Evolutionary conservation across 2,329 filamentous ascomycete genomes (phyloP).

Genomic region (Trichoderma polysporum): DNA sequence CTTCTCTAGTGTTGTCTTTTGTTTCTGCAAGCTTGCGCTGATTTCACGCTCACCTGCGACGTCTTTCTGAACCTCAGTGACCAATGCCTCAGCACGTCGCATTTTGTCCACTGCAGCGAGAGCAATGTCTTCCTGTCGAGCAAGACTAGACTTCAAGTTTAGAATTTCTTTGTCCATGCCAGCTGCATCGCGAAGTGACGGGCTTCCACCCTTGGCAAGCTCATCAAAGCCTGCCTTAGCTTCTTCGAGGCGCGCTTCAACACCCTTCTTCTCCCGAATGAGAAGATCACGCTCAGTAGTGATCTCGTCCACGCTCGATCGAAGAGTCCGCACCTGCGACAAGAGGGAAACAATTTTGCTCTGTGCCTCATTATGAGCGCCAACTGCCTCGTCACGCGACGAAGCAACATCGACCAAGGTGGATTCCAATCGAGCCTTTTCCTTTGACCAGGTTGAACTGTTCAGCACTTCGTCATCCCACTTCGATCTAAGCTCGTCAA

Average conservation of each 20-base stretch:
- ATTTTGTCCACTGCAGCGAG: constrained; percentile 94
- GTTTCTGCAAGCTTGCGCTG: constrained; percentile 78
- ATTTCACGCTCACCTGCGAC: constrained; percentile 81
- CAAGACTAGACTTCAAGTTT: constrained; percentile 82
- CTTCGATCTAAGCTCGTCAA: constrained; percentile 90
- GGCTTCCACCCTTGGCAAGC: constrained; percentile 78
- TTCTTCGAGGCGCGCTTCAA: constrained; percentile 82
- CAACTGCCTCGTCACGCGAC: constrained; percentile 90
- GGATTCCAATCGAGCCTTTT: constrained; percentile 88
- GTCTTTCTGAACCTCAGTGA: constrained; percentile 89
- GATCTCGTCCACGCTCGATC: constrained; percentile 81
- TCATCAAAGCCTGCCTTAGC: constrained; percentile 87
- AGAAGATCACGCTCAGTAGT: constrained; percentile 81
- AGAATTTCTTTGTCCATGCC: constrained; percentile 85
- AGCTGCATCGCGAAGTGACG: constrained; percentile 85
- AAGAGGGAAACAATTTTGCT: constrained; percentile 87
- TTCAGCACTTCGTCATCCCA: constrained; percentile 99
- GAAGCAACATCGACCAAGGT: constrained; percentile 84
- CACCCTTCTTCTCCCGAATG: constrained; percentile 82
- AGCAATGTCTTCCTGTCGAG: constrained; percentile 91
- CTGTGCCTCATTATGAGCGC: constrained; percentile 92
- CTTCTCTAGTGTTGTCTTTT: constrained; percentile 89
- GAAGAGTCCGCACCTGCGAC: constrained; percentile 82
- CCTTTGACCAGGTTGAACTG: constrained; percentile 97
- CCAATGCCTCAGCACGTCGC: constrained; percentile 85